phyloP scores from a whole-genome alignment of 257 asterid genomes.

The Solanum sitiens region DNA sequence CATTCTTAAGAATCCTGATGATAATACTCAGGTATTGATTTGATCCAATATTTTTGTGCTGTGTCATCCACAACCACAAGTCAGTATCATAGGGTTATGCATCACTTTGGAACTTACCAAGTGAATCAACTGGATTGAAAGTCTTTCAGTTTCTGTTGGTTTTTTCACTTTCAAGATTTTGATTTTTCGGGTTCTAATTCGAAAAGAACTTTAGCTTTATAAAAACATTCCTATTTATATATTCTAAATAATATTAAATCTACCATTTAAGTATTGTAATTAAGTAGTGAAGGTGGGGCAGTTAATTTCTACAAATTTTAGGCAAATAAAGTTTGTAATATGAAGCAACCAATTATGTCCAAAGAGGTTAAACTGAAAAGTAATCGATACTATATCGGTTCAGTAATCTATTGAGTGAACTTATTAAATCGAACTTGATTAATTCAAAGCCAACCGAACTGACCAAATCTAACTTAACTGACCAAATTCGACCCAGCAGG shows the following conservation, averaged over 20 bases:
- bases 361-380: neutral
- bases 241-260: neutral
- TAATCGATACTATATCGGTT: neutral
- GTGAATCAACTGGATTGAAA: neutral
- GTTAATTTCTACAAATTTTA: neutral
- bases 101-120: neutral
- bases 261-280: neutral
- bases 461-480: neutral
- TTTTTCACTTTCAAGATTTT: neutral
- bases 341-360: neutral
- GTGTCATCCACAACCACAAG: neutral
- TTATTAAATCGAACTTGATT: neutral
- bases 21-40: conserved; percentile 59
- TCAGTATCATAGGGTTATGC: neutral
- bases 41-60: neutral
- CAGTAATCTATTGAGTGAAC: neutral
- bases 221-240: neutral
- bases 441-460: neutral
- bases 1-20: conserved; percentile 86
- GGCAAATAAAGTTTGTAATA: neutral
- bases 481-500: neutral
- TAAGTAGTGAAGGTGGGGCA: neutral
- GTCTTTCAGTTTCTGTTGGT: neutral
- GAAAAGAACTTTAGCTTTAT: neutral
- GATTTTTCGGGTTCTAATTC: neutral